Evolutionary conservation across 148 eudicot genomes (phyloP).

Genomic region (Rhododendron griersonianum): DNA sequence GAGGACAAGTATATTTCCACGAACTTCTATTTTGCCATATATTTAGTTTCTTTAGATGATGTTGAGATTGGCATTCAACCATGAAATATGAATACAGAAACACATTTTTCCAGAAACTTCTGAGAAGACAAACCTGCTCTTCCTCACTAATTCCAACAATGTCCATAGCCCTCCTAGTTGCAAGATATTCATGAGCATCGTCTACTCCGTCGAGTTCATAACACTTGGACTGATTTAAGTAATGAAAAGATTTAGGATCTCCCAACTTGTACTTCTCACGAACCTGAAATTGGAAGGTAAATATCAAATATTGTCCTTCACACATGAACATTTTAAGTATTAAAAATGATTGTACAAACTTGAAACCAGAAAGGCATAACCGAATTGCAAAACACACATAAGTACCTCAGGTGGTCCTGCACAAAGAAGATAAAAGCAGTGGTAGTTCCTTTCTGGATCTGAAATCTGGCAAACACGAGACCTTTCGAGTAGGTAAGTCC

Average conservation of each 20-base stretch:
- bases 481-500: slow-evolving; percentile 92
- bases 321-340: background rate
- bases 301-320: background rate
- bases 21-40: background rate
- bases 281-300: slow-evolving; percentile 44
- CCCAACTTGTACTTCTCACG: slow-evolving; percentile 80
- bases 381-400: background rate
- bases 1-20: background rate
- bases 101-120: background rate
- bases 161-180: slow-evolving; percentile 96
- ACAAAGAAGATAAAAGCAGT: slow-evolving; percentile 93
- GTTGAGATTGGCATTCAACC: background rate
- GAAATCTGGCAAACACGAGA: slow-evolving; percentile 99
- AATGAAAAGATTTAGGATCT: slow-evolving; percentile 67
- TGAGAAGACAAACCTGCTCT: slow-evolving; percentile 62
- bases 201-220: slow-evolving; percentile 71
- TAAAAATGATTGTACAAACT: background rate
- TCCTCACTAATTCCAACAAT: slow-evolving; percentile 87
- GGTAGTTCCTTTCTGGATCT: slow-evolving; percentile 94
- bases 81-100: background rate
- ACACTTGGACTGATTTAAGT: slow-evolving; percentile 87
- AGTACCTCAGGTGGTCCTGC: slow-evolving; percentile 88
- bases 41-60: background rate
- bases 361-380: background rate
- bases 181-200: slow-evolving; percentile 87